phyloP scores from a whole-genome alignment of 1,284 basidiomycete species.

The Ustilago bromivora region DNA sequence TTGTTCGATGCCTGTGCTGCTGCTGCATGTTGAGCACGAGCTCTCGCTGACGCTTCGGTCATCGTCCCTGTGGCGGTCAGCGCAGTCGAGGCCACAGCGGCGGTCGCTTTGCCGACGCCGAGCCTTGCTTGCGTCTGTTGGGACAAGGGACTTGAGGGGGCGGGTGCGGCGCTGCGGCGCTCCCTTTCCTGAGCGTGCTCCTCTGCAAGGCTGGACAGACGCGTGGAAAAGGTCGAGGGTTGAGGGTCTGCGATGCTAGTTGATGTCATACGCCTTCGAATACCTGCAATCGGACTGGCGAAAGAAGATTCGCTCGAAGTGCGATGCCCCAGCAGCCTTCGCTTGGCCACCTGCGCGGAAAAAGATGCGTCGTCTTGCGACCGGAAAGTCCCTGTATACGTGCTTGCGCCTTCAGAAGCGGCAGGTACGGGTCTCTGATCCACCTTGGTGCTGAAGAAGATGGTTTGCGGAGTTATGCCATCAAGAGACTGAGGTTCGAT shows the following conservation, averaged over 20 bases:
- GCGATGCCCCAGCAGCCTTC: constrained; percentile 52
- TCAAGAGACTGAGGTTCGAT: constrained; percentile 77
- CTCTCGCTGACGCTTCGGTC: constrained; percentile 47
- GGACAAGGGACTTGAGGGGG: constrained; percentile 23
- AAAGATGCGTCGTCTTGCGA: constrained; percentile 58
- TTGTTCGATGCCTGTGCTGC: constrained; percentile 28
- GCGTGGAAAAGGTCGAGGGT: constrained; percentile 34
- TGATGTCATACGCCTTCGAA: constrained; percentile 47
- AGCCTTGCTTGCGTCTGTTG: constrained; percentile 44
- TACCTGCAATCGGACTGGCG: constrained; percentile 50
- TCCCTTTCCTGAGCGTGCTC: constrained; percentile 28
- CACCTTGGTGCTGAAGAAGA: constrained; percentile 79
- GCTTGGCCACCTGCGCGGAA: constrained; percentile 50
- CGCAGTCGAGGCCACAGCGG: constrained; percentile 48
- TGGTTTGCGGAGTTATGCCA: constrained; percentile 90
- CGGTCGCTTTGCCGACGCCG: constrained; percentile 51
- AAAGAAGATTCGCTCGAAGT: constrained; percentile 46
- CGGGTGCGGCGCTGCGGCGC: background rate
- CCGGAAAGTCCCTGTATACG: constrained; percentile 43
- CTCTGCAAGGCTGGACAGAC: constrained; percentile 39
- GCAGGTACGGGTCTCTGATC: constrained; percentile 16
- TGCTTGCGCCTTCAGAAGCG: constrained; percentile 32
- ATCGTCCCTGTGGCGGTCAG: constrained; percentile 55
- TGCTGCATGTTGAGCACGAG: constrained; percentile 34
- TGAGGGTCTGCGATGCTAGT: constrained; percentile 21